Conservation (phyloP, 306 rosid species). For the Hippophae rhamnoides region DNA sequence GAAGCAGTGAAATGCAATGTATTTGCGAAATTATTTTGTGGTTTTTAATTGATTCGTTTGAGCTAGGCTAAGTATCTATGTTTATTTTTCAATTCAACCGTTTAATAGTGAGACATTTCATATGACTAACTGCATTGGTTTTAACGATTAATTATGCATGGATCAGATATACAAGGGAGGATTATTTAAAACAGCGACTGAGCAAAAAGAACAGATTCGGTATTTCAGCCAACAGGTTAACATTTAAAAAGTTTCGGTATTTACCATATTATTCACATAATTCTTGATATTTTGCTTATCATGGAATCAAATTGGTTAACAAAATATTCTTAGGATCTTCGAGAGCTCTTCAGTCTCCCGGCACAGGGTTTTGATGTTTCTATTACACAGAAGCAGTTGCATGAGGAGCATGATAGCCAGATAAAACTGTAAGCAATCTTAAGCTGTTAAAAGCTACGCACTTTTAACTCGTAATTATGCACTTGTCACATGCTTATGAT, state of each 20-base stretch:
- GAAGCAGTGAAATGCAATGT: too few relatives aligned
- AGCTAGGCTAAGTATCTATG: too few relatives aligned
- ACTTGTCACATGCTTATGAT: not conserved
- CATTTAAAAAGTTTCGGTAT: constrained; percentile 1
- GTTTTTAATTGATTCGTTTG: too few relatives aligned
- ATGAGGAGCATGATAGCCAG: constrained; percentile 69
- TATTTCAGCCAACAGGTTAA: constrained; percentile 90
- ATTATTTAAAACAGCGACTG: constrained; percentile 80
- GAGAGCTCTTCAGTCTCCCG: constrained; percentile 87
- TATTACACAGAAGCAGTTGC: constrained; percentile 73
- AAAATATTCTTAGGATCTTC: constrained; percentile 59
- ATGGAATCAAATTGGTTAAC: not conserved
- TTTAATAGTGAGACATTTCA: not conserved
- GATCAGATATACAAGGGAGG: constrained; percentile 78
- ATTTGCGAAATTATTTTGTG: too few relatives aligned
- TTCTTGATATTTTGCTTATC: not conserved
- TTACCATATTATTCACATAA: not conserved
- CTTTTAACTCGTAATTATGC: too few relatives aligned
- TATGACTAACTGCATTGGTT: not conserved
- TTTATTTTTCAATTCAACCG: not conserved
- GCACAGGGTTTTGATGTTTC: constrained; percentile 87
- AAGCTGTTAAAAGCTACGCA: not conserved
- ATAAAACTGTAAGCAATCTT: constrained; percentile 43
- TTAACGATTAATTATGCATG: constrained; percentile 16
- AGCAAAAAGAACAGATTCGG: constrained; percentile 87